Percentiles rank a stretch among this genome's conserved stretches.
phyloP scores from a whole-genome alignment of 441 rosid species.

The Pelargonium citronellum region DNA sequence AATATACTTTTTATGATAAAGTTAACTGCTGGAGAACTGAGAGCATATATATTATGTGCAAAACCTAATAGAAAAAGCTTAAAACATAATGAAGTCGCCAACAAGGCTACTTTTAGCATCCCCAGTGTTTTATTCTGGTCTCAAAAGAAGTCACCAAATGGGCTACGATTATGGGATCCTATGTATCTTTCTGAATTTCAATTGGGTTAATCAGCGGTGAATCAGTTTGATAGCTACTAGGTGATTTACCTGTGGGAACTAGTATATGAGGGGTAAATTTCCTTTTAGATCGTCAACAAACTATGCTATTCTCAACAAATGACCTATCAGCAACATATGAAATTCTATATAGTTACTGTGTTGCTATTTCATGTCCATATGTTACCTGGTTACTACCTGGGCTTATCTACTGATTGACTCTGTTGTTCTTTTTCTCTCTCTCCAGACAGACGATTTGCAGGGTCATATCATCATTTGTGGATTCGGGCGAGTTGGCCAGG shows the following conservation, averaged over 20 bases:
- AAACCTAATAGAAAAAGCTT: too few species aligned
- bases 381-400: neutral
- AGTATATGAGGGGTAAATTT: neutral
- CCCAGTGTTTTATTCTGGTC: neutral
- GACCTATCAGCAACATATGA: neutral
- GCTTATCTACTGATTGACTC: slow-evolving; percentile 1
- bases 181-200: neutral
- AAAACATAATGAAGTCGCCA: too few species aligned
- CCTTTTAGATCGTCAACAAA: neutral
- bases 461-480: slow-evolving; percentile 94
- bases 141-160: neutral
- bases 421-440: slow-evolving; percentile 12
- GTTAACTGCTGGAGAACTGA: neutral
- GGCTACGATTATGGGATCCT: neutral
- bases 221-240: neutral
- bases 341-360: neutral
- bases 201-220: neutral
- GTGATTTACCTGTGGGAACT: neutral
- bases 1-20: neutral
- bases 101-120: neutral
- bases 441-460: slow-evolving; percentile 96
- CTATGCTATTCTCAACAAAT: neutral
- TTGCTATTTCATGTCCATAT: neutral
- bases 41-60: neutral
- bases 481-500: slow-evolving; percentile 99